Conservation (phyloP, 75 land plant species). For the Cupressus sempervirens region DNA sequence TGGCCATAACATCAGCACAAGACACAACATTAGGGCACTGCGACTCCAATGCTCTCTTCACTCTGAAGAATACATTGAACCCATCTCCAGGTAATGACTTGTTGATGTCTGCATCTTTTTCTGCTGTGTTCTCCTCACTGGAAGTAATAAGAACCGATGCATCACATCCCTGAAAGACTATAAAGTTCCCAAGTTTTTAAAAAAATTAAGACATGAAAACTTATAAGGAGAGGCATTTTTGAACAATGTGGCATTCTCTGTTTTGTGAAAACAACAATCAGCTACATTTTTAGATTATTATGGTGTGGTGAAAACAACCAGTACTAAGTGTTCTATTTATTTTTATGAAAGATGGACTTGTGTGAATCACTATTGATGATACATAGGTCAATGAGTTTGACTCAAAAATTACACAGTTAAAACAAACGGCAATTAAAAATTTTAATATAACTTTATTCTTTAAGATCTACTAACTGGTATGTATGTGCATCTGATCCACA, state of each 20-base stretch:
- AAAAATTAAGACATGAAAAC: background rate
- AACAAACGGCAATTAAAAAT: too few relatives aligned
- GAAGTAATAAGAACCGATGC: constrained; percentile 47
- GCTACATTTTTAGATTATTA: too few relatives aligned
- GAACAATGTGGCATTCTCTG: background rate
- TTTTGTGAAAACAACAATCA: too few relatives aligned
- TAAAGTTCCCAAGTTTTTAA: background rate
- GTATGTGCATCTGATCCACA: too few relatives aligned
- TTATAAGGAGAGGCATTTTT: background rate
- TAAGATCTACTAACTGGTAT: too few relatives aligned
- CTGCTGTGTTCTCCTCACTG: constrained; percentile 28
- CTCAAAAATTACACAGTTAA: too few relatives aligned
- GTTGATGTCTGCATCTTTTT: constrained; percentile 53
- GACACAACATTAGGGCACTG: constrained; percentile 31
- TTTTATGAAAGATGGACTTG: too few relatives aligned
- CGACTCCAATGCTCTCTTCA: constrained; percentile 24
- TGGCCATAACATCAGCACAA: constrained; percentile 28
- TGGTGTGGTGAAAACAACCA: too few relatives aligned
- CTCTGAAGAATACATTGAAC: constrained; percentile 18
- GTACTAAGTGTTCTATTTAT: too few relatives aligned
- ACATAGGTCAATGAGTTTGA: too few relatives aligned
- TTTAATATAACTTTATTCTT: too few relatives aligned
- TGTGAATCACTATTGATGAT: too few relatives aligned
- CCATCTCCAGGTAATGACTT: constrained; percentile 38
- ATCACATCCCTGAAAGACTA: constrained; percentile 26